Conservation (phyloP, 2,329 filamentous ascomycete genomes). For the Microdochium trichocladiopsis region DNA sequence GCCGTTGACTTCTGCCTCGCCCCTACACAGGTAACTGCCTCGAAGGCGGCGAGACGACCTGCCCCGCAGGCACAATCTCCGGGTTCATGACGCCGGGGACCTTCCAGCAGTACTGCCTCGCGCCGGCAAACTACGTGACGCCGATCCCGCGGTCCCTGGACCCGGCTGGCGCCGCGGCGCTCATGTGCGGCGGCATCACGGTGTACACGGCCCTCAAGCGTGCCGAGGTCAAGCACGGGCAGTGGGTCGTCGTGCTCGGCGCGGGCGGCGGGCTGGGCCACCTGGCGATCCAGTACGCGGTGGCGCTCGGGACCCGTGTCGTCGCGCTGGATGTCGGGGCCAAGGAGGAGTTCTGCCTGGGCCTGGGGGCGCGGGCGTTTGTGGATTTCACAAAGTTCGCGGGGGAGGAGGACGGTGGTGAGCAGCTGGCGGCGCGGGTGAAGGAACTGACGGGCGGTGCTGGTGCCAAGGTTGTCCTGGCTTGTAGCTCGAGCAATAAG, state of each 20-base stretch:
- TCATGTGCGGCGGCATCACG: conserved; percentile 63
- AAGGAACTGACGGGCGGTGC: conserved; percentile 47
- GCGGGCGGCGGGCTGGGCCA: conserved; percentile 60
- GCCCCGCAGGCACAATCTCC: conserved; percentile 52
- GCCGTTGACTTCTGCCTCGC: background rate
- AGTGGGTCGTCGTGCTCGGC: conserved; percentile 53
- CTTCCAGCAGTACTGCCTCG: conserved; percentile 64
- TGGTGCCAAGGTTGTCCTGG: conserved; percentile 54
- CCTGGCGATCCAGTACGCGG: conserved; percentile 20
- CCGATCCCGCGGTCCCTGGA: conserved; percentile 56
- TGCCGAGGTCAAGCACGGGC: conserved; percentile 47
- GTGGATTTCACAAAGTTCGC: conserved; percentile 46
- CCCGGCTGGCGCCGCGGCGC: conserved; percentile 55
- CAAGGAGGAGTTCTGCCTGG: conserved; percentile 50
- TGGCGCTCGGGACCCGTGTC: conserved; percentile 54
- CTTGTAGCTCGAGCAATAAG: conserved; percentile 42
- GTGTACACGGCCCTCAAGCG: conserved; percentile 61
- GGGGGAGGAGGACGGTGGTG: conserved; percentile 39
- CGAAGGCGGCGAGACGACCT: conserved; percentile 56
- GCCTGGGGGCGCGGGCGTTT: conserved; percentile 60
- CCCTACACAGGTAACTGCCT: conserved; percentile 37
- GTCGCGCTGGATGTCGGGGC: conserved; percentile 58
- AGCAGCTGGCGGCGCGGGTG: conserved; percentile 34
- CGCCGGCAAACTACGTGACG: conserved; percentile 61
- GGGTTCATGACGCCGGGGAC: conserved; percentile 65